Base-by-base conservation (phyloP, 805 yeast species). In the Candida boleticola region DNA sequence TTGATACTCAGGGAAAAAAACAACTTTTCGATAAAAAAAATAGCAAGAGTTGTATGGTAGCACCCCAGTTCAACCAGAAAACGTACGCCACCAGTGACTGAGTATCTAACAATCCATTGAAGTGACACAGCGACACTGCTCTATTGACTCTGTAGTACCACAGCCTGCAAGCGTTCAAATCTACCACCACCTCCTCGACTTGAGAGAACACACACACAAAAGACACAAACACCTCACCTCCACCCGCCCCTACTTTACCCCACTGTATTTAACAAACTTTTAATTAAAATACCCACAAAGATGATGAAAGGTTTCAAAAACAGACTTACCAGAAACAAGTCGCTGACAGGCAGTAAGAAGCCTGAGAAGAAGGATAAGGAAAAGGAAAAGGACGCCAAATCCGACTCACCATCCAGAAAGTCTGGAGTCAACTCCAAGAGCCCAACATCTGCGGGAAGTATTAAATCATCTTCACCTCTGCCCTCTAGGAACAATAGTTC, bases 261-360 rank as follows among this genome's bases (percentile, higher is more conserved):
- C n/a, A n/a, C n/a, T n/a, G n/a, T n/a, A n/a, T n/a, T n/a, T n/a
- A n/a, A n/a, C n/a, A n/a, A n/a, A n/a, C n/a, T n/a, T n/a, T n/a
- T n/a, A n/a, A n/a, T n/a, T n/a, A n/a, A n/a, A n/a, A 11, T 29
- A 16, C 18, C 6, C 6, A 6, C 32, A 10, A 11, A 29, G 18
- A 70, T 70, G 76, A 70, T 70, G 74, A 70, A 69, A 61, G 76
- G 76, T 14, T 70, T 70, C 51, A 70, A 70, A 49, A 69, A 70
- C 44, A 61, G 74, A 48, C 73, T 70, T 52, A 64, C 74, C 16
- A 57, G 76, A 45, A 67, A 66, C 53, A 64, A 64, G 52, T 53
- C 60, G 46, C 70, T 56, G 49, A 46, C 69, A 29, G 47, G 70
- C 20, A 54, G 50, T 37, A 68, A 68, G 45, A 62, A 66, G 43